Base-by-base conservation (phyloP, 2,329 filamentous ascomycete genomes). In the Penicillium sp. region DNA sequence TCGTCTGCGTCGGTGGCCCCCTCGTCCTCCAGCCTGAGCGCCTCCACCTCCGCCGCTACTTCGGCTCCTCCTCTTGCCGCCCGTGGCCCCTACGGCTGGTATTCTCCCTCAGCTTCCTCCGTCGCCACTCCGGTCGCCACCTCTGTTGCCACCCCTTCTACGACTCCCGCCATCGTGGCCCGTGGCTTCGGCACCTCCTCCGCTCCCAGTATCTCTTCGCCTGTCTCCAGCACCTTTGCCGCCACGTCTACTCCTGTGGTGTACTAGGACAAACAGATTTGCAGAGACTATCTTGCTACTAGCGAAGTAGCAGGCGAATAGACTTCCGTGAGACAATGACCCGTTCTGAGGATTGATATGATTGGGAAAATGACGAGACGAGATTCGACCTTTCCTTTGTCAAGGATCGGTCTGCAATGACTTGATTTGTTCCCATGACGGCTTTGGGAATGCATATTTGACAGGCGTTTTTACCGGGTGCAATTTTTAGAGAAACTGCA, bases 211-310 rank as follows among this genome's bases (percentile, higher is more conserved):
- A 41, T 36, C 13, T 49, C 49, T 46, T 49, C 49, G 18, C 50
- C 58, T 28, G 53, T 30, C 41, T 45, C 49, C 16, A 56, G 53
- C 55, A 46, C 41, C 22, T 41, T 45, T 34, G 16, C 41, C 22
- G 27, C 48, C 14, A 53, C 53, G 2, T 47, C 53, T 28, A 47
- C 51, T 14, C 44, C 48, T n/a, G 25, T 53, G 18, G 45, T 39
- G 37, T 56, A 58, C 44, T 59, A 51, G 53, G 48, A n/a, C 10
- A 49, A 3, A 41, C 3, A 2, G 8, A 5, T 2, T 31, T 14
- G 7, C 8, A 10, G 8, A 27, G 13, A 1, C 6, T 13, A 13
- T 30, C 19, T 34, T 16, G 14, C 19, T 33, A 19, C 9, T 16
- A 9, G 2, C 10, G 11, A 33, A 22, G n/a, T 8, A 35, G n/a